phyloP scores from a whole-genome alignment of 768 basidiomycete species.

The Crepidotus variabilis region DNA sequence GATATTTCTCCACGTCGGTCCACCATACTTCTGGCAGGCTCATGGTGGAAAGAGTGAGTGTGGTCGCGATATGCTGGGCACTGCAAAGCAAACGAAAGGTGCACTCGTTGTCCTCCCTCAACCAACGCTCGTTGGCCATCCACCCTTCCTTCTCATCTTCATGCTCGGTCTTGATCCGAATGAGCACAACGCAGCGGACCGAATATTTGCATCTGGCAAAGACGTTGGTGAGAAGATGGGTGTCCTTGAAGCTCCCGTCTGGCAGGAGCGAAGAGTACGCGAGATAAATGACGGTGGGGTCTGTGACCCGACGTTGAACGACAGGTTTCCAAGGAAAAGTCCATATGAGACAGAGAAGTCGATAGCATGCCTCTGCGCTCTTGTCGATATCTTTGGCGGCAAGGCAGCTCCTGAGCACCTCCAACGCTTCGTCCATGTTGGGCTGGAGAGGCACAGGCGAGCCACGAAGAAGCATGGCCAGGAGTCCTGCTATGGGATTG shows the following conservation, averaged over 20 bases:
- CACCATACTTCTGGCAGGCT: conserved; percentile 14
- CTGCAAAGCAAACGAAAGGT: conserved; percentile 15
- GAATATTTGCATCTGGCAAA: conserved; percentile 3
- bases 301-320: not conserved
- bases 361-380: not conserved
- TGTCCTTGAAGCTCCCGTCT: not conserved
- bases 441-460: not conserved
- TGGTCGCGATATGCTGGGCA: conserved; percentile 16
- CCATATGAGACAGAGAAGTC: not conserved
- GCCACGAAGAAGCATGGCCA: conserved; percentile 2
- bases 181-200: not conserved
- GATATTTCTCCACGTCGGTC: conserved; percentile 11
- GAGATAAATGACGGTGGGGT: conserved; percentile 1
- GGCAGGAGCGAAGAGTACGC: not conserved
- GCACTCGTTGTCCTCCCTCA: conserved; percentile 11
- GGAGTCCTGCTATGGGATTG: not conserved
- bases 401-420: not conserved
- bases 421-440: not conserved
- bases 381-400: not conserved
- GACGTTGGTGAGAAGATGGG: not conserved
- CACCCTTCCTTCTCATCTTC: not conserved
- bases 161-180: not conserved
- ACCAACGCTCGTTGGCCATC: not conserved
- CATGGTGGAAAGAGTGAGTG: conserved; percentile 10
- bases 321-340: not conserved